Base-by-base conservation (phyloP, 108 stramenopile genomes). In the Epipyxis sp. region DNA sequence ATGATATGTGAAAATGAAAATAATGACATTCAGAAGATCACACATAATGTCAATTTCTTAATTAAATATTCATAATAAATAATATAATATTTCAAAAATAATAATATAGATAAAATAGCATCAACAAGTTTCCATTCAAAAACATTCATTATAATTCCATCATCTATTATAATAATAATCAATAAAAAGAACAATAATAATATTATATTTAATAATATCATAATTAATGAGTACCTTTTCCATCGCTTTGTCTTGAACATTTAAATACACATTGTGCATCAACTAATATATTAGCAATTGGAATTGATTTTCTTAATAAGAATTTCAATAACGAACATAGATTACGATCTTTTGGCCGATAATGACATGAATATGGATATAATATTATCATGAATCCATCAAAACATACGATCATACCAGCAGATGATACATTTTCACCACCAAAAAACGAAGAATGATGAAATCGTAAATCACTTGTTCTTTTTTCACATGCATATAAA, bases 401-500 rank as follows among this genome's bases (percentile, higher is more conserved):
- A 81, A 92, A 85, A 1, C 91, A 91, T 32, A 95, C 89, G 78
- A 95, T 83, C 61, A 95, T 93, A 16, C 94, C 94, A 13, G 94
- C 94, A 30, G 93, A 90, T 59, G 92, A 89, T 16, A 94, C 93
- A 41, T 91, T 91, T 61, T 92, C 94, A 1, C 94, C 89, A 85
- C 90, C 92, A 76, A 94, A 95, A 78, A 95, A 95, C 42, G 91
- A 91, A 0, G 92, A 93, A 82, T 95, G 94, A 78, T 95, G 94
- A 76, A 95, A 95, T n/a, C 94, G 87, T 69, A 87, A 89, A 2
- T 34, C 40, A 25, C n/a, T 25, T 46, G 91, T 93, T 29, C 91
- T 87, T 79, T 95, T 95, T 72, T 90, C 88, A 0, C 88, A 86
- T 0, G 91, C 94, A 82, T 93, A 95, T 42, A 94, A 77, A 1